phyloP scores from a whole-genome alignment of 208 protist genomes.

The Leptomonas pyrrhocoris region DNA sequence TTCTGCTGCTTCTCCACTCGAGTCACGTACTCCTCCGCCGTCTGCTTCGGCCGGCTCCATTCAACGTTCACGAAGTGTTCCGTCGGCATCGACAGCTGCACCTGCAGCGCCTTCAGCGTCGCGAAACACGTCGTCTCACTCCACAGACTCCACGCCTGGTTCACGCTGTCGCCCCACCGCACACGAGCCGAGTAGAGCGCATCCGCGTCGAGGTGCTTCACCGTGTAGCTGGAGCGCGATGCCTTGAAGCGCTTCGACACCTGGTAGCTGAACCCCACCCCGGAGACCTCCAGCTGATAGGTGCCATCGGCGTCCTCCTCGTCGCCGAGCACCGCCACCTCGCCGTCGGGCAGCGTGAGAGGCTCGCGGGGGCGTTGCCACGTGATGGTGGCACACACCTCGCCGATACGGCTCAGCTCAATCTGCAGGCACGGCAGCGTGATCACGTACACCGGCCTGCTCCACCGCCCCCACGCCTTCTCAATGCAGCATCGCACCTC shows the following conservation, averaged over 20 bases:
- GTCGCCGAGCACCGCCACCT: conserved; percentile 51
- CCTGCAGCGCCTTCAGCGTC: conserved; percentile 79
- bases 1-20: conserved; percentile 36
- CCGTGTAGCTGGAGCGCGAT: conserved; percentile 61
- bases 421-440: conserved; percentile 84
- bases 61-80: conserved; percentile 85
- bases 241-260: conserved; percentile 83
- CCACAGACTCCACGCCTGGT: conserved; percentile 72
- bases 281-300: conserved; percentile 83
- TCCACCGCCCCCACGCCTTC: conserved; percentile 90
- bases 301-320: conserved; percentile 51
- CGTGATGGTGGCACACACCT: conserved; percentile 73
- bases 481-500: conserved; percentile 83
- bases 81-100: conserved; percentile 45
- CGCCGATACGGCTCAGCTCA: conserved; percentile 66
- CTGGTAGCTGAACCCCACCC: conserved; percentile 64
- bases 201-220: conserved; percentile 79
- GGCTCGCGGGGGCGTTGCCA: conserved; percentile 69
- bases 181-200: conserved; percentile 80
- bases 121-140: conserved; percentile 75
- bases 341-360: conserved; percentile 67
- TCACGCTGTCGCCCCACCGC: conserved; percentile 59
- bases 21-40: conserved; percentile 57
- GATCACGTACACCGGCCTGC: conserved; percentile 67
- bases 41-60: conserved; percentile 78